Base-by-base conservation (phyloP, 345 rosid genomes). In the Psidium guajava region DNA sequence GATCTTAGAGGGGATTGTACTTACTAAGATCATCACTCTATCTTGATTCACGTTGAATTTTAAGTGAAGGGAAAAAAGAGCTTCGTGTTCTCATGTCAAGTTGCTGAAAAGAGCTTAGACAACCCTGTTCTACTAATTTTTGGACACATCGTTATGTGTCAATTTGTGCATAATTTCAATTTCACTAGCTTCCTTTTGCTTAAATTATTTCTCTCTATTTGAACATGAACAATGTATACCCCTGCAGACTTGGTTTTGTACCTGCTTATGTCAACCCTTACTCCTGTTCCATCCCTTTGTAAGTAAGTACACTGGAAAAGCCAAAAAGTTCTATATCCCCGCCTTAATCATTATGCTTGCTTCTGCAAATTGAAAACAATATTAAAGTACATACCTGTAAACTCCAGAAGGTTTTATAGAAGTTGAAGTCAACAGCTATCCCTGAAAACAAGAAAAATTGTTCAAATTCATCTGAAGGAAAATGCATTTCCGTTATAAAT, bases 341-440 rank as follows among this genome's bases (percentile, higher is more conserved):
- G 14, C 47, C 47, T 9, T 9, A 69, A 24, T 36, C 47, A 36
- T 69, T 36, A 69, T 36, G 25, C 47, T 69, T 28, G 75, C 42
- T 64, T 64, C 8, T 64, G 75, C 42, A 64, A 64, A 28, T 28
- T 64, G 75, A 44, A 82, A 54, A 36, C 22, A 25, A 11, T 18
- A 82, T 9, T 18, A 53, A 14, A 32, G 83, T 51, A 18, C 88
- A 82, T 87, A 94, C 99, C 98, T 96, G 99, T 87, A 97, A 93
- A 92, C 98, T 95, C 99, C 99, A 97, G 85, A 97, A 92, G 84
- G 97, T 97, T 90, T 92, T 96, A 82, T 97, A 97, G 87, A 96
- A 97, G 94, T 97, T 97, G 93, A 97, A 97, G 90, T 97, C 99
- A 55, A 96, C 90, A 86, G 95, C 89, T 88, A 95, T 91, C 59